Evolutionary conservation across 176 grass and related monocot genomes (phyloP), one percentile per base, ranked within the genome.

Genomic region (Carex scoparia): DNA sequence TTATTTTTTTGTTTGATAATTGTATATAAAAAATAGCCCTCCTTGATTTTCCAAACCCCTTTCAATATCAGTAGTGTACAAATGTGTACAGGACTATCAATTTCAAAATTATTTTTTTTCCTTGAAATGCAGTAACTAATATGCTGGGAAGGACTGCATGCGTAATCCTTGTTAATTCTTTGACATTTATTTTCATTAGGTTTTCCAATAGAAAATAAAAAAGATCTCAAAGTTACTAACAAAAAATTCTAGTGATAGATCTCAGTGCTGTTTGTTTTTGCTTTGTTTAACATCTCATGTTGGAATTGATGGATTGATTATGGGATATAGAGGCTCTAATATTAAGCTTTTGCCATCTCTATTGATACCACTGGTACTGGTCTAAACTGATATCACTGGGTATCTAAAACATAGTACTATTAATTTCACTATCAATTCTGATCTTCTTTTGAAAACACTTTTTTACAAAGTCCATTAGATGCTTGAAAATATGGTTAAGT

Each of bases 161-260:
- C 10, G 94, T 96, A 84, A 96, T 80, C 84, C 91, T 86, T 0
- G 94, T 96, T 70, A 96, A 51, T 40, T 81, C 89, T 87, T 96
- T 91, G 42, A 91, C 94, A 86, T 96, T 96, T 74, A 93, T 82
- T 73, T 83, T 90, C 81, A 96, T 87, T 18, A 96, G 79, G 78
- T 46, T 85, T 46, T 88, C 79, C 1, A 15, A 56, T 51, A 13
- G 8, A 23, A 77, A 48, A 46, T 10, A 42, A 10, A 51, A 46
- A 19, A n/a, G 6, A 75, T 1, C 16, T 9, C 28, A 63, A 30
- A 63, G 61, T 63, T 63, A 63, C 61, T 63, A 63, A 63, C 6
- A 63, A 10, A 63, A 19, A 59, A 16, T 15, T 28, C 7, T 63
- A 23, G 61, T 28, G 2, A 63, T 63, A 10, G 23, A 63, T 63